Evolutionary conservation across 495 filamentous ascomycete genomes (phyloP), one percentile per base, ranked within the genome.

Genomic region (Lentithecium fluviatile): DNA sequence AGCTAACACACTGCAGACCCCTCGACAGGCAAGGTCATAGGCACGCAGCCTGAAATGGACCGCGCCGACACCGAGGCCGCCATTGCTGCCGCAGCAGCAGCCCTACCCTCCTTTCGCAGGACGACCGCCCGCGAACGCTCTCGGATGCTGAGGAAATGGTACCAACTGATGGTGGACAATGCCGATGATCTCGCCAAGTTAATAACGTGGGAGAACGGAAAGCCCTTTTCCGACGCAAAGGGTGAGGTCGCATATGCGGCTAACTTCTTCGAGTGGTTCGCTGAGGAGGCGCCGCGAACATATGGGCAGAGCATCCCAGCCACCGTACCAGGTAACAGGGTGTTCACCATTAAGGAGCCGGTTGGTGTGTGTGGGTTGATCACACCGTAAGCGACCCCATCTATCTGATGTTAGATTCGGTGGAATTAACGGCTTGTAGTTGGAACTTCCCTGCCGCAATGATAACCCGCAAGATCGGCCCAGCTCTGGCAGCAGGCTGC

Each of bases 331-430:
- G 76, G 76, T 0, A 78, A 78, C 58, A 56, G 76, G 13, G 74
- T 78, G 37, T 73, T 70, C 48, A 78, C 74, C 5, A 62, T 74
- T 45, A 77, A 76, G 66, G 69, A 97, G 74, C 93, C 94, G 6
- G 84, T 97, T 45, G 94, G 94, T 62, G 93, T 98, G 12, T 95
- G 90, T 68, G 93, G 91, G 12, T 77, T 98, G 32, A 96, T 98
- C 71, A 97, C 94, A 20, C 94, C 94, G 23, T 74, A 25, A 59
- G 60, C 50, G 0, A 6, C 13, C 0, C 34, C n/a, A 15, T 23
- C 6, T 5, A 6, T 8, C 15, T 17, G 10, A 10, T 10, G n/a
- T 32, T 10, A 32, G 29, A 32, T 32, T 32, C 29, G 10, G 29
- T 32, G 10, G 10, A 23, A 48, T 20, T 15, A 1, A 19, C 48